Conservation (phyloP, 2,329 filamentous ascomycete genomes). For the Sporothrix humicola region DNA sequence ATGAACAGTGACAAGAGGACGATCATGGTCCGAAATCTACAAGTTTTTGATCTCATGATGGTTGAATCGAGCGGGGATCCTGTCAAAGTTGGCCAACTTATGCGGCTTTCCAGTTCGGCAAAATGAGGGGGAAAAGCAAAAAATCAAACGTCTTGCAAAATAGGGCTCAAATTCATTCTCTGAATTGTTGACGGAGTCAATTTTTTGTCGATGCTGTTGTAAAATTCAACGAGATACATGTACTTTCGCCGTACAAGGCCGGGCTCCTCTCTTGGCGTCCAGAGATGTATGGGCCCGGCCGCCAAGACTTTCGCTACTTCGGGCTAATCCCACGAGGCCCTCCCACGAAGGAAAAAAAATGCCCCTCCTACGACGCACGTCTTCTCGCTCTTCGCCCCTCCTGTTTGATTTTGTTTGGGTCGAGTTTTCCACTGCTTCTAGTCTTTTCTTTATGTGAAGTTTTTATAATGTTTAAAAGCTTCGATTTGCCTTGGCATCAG, state of each 20-base stretch:
- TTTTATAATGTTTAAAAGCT: background rate
- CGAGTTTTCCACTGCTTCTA: background rate
- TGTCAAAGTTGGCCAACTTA: too few relatives aligned
- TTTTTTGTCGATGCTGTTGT: too few relatives aligned
- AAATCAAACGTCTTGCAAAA: too few relatives aligned
- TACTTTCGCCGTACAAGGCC: too few relatives aligned
- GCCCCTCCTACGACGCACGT: background rate
- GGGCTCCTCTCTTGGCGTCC: background rate
- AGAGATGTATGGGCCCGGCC: background rate
- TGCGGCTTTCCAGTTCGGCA: too few relatives aligned
- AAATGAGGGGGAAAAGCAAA: too few relatives aligned
- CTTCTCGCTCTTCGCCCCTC: slow-evolving; percentile 11
- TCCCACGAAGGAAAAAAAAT: too few relatives aligned
- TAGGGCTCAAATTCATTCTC: too few relatives aligned
- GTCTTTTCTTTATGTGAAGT: background rate
- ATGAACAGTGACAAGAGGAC: background rate
- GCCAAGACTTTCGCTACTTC: slow-evolving; percentile 28
- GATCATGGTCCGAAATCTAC: background rate
- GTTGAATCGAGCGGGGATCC: background rate
- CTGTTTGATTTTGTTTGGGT: background rate
- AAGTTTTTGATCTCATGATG: background rate
- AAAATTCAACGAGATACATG: too few relatives aligned
- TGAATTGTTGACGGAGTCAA: too few relatives aligned
- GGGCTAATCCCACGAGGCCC: slow-evolving; percentile 1
- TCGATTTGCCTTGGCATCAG: background rate